Evolutionary conservation across 345 rosid species (phyloP).

Genomic region (Odontarrhena argentea): DNA sequence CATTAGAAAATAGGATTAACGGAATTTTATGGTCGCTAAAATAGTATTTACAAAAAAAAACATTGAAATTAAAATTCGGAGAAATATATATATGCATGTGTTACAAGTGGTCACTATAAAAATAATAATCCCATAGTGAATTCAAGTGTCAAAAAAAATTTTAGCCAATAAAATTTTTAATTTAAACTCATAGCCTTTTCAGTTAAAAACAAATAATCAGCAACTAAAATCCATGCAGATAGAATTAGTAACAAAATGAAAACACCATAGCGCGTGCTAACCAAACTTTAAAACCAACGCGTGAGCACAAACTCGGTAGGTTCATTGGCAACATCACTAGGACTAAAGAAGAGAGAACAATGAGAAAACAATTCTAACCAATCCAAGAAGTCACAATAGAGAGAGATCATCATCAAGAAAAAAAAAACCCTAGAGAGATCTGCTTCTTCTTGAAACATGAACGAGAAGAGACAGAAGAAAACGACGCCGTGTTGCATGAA

Average conservation of each 20-base stretch:
- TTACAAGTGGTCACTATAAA: too few species aligned
- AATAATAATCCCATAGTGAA: too few species aligned
- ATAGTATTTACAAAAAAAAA: too few species aligned
- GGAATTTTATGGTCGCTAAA: too few species aligned
- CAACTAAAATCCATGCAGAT: neutral
- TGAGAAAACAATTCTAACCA: slow-evolving; percentile 10
- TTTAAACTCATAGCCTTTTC: too few species aligned
- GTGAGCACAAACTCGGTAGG: slow-evolving; percentile 35
- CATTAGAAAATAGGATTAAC: too few species aligned
- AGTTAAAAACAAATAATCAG: too few species aligned
- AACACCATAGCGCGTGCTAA: slow-evolving; percentile 6
- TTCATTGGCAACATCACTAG: slow-evolving; percentile 36
- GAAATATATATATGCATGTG: too few species aligned
- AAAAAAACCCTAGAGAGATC: slow-evolving; percentile 34
- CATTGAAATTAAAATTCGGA: too few species aligned
- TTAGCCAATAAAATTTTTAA: too few species aligned
- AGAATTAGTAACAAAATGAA: slow-evolving; percentile 8
- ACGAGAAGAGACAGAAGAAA: slow-evolving; percentile 24
- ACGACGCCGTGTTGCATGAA: slow-evolving; percentile 71
- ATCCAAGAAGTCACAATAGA: slow-evolving; percentile 14
- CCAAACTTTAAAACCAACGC: slow-evolving; percentile 20
- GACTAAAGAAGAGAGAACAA: slow-evolving; percentile 23
- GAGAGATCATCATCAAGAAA: slow-evolving; percentile 19
- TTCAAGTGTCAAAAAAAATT: too few species aligned
- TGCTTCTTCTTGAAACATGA: slow-evolving; percentile 13